These are phyloP conservation scores for Fusarium sterilihyphosum DNA, from an alignment of 2,329 filamentous ascomycete genomes.

Conservation along the genomic window DNA sequence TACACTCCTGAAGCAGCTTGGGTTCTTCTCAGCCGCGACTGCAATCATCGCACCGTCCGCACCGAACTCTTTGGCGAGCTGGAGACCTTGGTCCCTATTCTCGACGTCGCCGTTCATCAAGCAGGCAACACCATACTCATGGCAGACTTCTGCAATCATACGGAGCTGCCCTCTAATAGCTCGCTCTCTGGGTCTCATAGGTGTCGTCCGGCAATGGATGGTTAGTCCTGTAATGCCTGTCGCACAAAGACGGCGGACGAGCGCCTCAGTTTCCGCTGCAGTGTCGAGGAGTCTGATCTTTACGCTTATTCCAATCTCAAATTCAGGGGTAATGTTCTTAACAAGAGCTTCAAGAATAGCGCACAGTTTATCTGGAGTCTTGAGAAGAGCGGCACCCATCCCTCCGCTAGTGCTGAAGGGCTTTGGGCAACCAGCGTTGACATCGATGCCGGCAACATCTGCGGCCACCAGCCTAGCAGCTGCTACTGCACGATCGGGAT, in stretches of 20 bases:
- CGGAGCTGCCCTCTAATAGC: constrained; percentile 86
- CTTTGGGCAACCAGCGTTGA: constrained; percentile 98
- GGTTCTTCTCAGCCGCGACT: constrained; percentile 88
- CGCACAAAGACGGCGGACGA: constrained; percentile 80
- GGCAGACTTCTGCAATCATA: constrained; percentile 85
- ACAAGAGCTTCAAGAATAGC: constrained; percentile 87
- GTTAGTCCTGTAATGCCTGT: constrained; percentile 95
- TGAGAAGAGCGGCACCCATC: constrained; percentile 93
- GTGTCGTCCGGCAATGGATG: constrained; percentile 93
- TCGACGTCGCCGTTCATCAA: constrained; percentile 95
- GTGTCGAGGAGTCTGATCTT: constrained; percentile 92
- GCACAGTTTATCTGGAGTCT: constrained; percentile 83
- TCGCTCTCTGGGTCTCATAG: constrained; percentile 90
- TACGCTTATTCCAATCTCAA: constrained; percentile 92
- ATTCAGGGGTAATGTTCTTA: constrained; percentile 77
- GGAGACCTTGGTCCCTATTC: constrained; percentile 75
- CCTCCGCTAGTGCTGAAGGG: constrained; percentile 93
- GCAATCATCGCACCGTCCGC: constrained; percentile 98
- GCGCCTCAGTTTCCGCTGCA: constrained; percentile 75
- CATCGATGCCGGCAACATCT: constrained; percentile 93
- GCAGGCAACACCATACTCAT: constrained; percentile 86
- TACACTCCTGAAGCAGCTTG: constrained; percentile 81
- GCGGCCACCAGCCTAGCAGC: constrained; percentile 85
- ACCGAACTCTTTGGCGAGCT: constrained; percentile 80
- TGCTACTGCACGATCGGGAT: constrained; percentile 82